A percentile compares a stretch with the other conserved stretches of the same genome.
Evolutionary conservation across 352 stramenopile genomes (phyloP).

Genomic region (Phytophthora rubi): DNA sequence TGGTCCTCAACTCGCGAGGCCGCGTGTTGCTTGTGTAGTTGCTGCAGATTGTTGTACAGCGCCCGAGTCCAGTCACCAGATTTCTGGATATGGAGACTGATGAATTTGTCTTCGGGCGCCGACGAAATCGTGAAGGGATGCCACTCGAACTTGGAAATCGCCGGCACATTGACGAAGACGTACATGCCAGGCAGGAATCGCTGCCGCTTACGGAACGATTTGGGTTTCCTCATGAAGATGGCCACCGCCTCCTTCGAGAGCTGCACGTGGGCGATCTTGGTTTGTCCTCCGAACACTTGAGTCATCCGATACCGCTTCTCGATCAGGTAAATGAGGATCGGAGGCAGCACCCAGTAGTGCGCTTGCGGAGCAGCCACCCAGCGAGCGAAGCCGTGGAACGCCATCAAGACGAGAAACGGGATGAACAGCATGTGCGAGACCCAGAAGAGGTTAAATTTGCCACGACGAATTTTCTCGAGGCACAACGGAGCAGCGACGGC

Average conservation of each 20-base stretch:
- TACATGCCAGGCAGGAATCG: slow-evolving; percentile 81
- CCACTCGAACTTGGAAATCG: slow-evolving; percentile 82
- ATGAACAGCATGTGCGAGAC: slow-evolving; percentile 72
- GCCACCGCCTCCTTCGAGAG: slow-evolving; percentile 63
- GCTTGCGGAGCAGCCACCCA: slow-evolving; percentile 69
- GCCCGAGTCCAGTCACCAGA: slow-evolving; percentile 71
- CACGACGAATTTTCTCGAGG: slow-evolving; percentile 53
- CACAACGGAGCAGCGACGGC: slow-evolving; percentile 53
- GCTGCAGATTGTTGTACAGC: slow-evolving; percentile 54
- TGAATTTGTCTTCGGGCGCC: slow-evolving; percentile 68
- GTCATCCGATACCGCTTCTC: slow-evolving; percentile 69
- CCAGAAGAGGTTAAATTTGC: slow-evolving; percentile 77
- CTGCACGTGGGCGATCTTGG: slow-evolving; percentile 53
- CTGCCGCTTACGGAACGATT: slow-evolving; percentile 51
- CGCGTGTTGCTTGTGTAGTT: slow-evolving; percentile 42
- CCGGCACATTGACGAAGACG: slow-evolving; percentile 82
- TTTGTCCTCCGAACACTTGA: slow-evolving; percentile 59
- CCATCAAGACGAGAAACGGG: slow-evolving; percentile 70
- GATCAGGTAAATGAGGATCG: slow-evolving; percentile 62
- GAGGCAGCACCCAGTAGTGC: slow-evolving; percentile 60
- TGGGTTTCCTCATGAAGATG: slow-evolving; percentile 73
- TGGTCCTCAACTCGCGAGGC: slow-evolving; percentile 35
- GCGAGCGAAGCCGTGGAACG: slow-evolving; percentile 63
- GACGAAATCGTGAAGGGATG: slow-evolving; percentile 92
- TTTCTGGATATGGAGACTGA: slow-evolving; percentile 76